These are phyloP conservation scores for Ramularia collo-cygni DNA, from an alignment of 2,329 filamentous ascomycete species.

Conservation along the genomic window DNA sequence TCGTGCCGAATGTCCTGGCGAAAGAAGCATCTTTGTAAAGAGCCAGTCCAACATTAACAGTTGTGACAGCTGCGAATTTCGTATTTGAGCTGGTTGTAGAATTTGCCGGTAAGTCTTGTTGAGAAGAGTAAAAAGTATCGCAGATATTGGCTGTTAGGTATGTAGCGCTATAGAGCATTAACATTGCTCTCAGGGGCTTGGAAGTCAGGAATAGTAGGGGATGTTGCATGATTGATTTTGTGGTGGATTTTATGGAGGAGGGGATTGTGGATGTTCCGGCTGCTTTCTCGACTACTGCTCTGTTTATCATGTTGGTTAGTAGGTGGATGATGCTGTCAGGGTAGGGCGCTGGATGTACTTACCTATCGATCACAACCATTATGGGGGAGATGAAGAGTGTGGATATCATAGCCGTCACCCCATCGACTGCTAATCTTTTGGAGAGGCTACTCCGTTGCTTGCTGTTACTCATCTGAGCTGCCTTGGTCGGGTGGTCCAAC, in stretches of 20 bases:
- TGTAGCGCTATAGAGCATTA: slow-evolving; percentile 19
- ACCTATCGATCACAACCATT: slow-evolving; percentile 20
- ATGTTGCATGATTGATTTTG: slow-evolving; percentile 6
- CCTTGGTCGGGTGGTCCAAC: too few relatives aligned
- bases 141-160: slow-evolving; percentile 18
- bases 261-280: slow-evolving; percentile 11
- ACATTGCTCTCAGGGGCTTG: slow-evolving; percentile 15
- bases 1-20: slow-evolving; percentile 16
- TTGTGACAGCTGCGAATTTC: slow-evolving; percentile 16
- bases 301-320: slow-evolving; percentile 4
- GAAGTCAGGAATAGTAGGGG: slow-evolving; percentile 14
- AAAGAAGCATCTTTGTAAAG: slow-evolving; percentile 20
- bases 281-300: slow-evolving; percentile 19
- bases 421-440: slow-evolving; percentile 11
- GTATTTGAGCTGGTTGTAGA: slow-evolving; percentile 10
- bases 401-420: slow-evolving; percentile 14
- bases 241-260: slow-evolving; percentile 6
- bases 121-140: slow-evolving; percentile 12
- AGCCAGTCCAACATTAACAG: slow-evolving; percentile 14
- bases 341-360: neutral
- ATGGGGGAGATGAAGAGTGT: slow-evolving; percentile 18
- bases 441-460: too few relatives aligned
- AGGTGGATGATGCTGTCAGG: neutral
- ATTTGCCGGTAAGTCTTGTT: slow-evolving; percentile 8
- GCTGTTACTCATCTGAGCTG: too few relatives aligned